Conservation (phyloP, 2,329 filamentous ascomycete species). For the Metarhizium anisopliae region DNA sequence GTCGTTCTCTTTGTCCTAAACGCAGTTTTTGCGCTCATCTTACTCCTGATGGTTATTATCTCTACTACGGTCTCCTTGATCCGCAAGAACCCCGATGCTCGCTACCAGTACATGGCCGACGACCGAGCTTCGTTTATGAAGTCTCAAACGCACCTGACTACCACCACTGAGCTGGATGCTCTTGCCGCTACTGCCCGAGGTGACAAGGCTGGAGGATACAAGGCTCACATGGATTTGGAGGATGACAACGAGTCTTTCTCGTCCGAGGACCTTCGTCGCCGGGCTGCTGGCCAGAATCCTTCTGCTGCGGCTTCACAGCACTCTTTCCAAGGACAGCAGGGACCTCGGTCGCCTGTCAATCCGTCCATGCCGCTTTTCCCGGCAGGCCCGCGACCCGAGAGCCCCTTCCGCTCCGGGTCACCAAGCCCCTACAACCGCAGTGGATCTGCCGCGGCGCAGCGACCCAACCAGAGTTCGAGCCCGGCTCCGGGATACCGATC, state of each 20-base stretch:
- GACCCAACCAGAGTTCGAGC: constrained; percentile 23
- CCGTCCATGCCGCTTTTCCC: constrained; percentile 35
- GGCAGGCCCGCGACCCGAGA: constrained; percentile 25
- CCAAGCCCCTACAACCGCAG: constrained; percentile 23
- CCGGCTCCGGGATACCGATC: constrained; percentile 22
- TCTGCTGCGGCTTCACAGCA: constrained; percentile 19
- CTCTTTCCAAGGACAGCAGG: constrained; percentile 17
- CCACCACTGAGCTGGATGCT: constrained; percentile 80
- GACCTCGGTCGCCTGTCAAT: constrained; percentile 26
- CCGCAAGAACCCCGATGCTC: constrained; percentile 87
- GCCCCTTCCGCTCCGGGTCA: constrained; percentile 25
- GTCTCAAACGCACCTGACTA: constrained; percentile 70
- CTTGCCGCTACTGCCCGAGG: constrained; percentile 82
- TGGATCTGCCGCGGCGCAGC: constrained; percentile 13
- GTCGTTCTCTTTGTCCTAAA: constrained; percentile 86
- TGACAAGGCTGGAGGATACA: constrained; percentile 52
- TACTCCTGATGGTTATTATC: constrained; percentile 68
- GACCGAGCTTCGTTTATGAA: constrained; percentile 97
- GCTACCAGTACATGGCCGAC: constrained; percentile 94
- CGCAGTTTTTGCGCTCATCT: constrained; percentile 70
- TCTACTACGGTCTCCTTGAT: constrained; percentile 62
- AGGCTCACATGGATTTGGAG: constrained; percentile 26
- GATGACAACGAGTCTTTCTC: constrained; percentile 33
- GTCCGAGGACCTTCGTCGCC: constrained; percentile 28
- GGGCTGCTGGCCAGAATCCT: constrained; percentile 19